A percentile compares a stretch with the other conserved stretches of the same genome.
phyloP scores from a whole-genome alignment of 306 rosid species.

The Astragalus glycyphyllos region DNA sequence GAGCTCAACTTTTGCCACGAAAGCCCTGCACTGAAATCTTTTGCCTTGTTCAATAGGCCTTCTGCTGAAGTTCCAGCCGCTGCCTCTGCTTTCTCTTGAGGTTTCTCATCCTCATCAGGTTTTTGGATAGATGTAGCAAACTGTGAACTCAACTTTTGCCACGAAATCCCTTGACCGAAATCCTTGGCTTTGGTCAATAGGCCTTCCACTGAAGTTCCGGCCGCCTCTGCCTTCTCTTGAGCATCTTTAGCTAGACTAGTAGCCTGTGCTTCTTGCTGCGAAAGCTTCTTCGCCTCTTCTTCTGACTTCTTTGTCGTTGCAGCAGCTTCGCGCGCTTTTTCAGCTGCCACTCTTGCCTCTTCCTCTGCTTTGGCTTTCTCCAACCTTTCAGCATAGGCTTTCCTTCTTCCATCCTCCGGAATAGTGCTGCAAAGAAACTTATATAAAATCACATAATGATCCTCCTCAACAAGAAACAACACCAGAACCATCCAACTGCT shows the following conservation, averaged over 20 bases:
- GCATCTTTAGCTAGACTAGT: constrained; percentile 64
- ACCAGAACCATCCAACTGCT: neutral
- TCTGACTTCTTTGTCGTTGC: constrained; percentile 64
- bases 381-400: constrained; percentile 67
- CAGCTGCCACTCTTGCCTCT: constrained; percentile 68
- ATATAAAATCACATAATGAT: constrained; percentile 13
- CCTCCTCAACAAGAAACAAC: constrained; percentile 11
- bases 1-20: constrained; percentile 79
- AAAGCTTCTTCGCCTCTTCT: constrained; percentile 63
- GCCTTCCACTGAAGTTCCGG: constrained; percentile 60
- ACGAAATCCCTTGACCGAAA: constrained; percentile 68
- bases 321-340: constrained; percentile 64
- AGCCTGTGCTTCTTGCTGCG: constrained; percentile 58
- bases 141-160: constrained; percentile 78
- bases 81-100: constrained; percentile 60
- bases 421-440: constrained; percentile 59
- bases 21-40: constrained; percentile 66
- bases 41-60: constrained; percentile 68
- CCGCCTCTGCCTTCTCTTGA: constrained; percentile 60
- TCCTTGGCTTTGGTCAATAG: constrained; percentile 74
- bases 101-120: constrained; percentile 44
- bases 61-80: constrained; percentile 60
- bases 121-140: constrained; percentile 58
- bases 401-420: constrained; percentile 90
- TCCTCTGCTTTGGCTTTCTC: constrained; percentile 86